Percentiles rank a stretch among this genome's conserved stretches.
Evolutionary conservation across 1,284 basidiomycete species (phyloP).

Genomic region (Cutaneotrichosporon sp.): DNA sequence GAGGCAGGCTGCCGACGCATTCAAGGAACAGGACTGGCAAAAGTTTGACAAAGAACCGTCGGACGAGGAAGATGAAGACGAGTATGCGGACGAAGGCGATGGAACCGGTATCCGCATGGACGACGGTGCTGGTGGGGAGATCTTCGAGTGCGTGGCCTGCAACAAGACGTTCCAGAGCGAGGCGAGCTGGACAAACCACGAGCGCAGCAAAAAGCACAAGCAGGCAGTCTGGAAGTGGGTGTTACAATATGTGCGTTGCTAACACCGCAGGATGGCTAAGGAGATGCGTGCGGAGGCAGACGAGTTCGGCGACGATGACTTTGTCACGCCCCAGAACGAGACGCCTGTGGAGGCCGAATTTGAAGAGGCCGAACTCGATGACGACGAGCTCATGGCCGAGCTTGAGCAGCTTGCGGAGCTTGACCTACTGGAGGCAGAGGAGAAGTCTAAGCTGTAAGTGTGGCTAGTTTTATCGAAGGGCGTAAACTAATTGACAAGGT

Average conservation of each 20-base stretch:
- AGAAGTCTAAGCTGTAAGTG: constrained; percentile 16
- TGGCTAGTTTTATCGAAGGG: background rate
- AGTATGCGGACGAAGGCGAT: constrained; percentile 34
- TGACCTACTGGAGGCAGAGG: constrained; percentile 10
- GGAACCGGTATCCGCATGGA: constrained; percentile 32
- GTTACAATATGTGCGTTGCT: constrained; percentile 28
- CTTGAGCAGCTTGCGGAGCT: constrained; percentile 14
- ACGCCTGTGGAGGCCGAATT: constrained; percentile 19
- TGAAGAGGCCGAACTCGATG: constrained; percentile 14
- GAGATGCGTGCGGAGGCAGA: constrained; percentile 51
- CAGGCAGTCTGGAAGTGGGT: constrained; percentile 68
- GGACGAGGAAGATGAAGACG: constrained; percentile 55
- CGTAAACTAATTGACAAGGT: background rate
- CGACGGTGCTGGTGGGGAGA: constrained; percentile 30
- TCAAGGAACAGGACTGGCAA: constrained; percentile 70
- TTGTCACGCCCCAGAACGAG: constrained; percentile 25
- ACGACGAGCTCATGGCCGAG: constrained; percentile 20
- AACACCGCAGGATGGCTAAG: constrained; percentile 61
- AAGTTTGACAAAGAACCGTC: constrained; percentile 61
- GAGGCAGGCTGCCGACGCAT: constrained; percentile 28
- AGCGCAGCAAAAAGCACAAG: constrained; percentile 90
- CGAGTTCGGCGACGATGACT: constrained; percentile 15
- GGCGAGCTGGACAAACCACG: constrained; percentile 93
- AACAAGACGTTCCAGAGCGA: constrained; percentile 85
- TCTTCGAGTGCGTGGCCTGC: constrained; percentile 94